Evolutionary conservation across 2,329 filamentous ascomycete species (phyloP), one percentile per base, ranked within the genome.

Genomic region (Paecilomyces sp.): DNA sequence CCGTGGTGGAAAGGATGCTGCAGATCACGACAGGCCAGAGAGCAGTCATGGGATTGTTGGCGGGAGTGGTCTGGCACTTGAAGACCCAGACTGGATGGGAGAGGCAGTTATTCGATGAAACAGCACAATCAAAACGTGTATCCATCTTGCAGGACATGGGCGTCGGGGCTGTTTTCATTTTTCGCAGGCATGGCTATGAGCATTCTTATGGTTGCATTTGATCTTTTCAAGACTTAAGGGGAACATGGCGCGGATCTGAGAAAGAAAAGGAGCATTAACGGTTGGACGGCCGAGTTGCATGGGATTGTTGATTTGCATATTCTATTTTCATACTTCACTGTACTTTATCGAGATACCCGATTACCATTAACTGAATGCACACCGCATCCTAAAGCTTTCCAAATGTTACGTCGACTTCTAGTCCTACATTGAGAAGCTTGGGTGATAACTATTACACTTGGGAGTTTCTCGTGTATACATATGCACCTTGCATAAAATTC

Each of bases 51-150:
- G 41, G 5, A 15, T 47, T n/a, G 41, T 47, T 56, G 65, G 65
- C 15, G 61, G 63, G 5, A 65, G 70, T 56, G 64, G 71, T 9
- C 60, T 66, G 51, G 72, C 70, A 7, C 60, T 80, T 34, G 72
- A 75, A 55, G 77, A 78, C 62, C 75, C 78, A 51, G 78, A 80
- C 61, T 80, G 77, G 78, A 79, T 81, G 76, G 75, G 75, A 8
- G 78, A 80, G 62, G 76, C 78, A 41, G 76, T 79, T 53, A 77
- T 81, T 66, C 75, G 78, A 57, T 78, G 68, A 61, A 24, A n/a
- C 34, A 30, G 28, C 25, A 11, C 7, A 8, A 47, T 18, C 36
- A 47, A 18, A 15, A 9, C 41, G 18, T 11, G n/a, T 47, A 47
- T 47, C 41, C 41, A 47, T 47, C 2, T 6, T 11, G n/a, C 13